Evolutionary conservation across 139 green algal genomes (phyloP).

Genomic region (Mychonastes homosphaera): DNA sequence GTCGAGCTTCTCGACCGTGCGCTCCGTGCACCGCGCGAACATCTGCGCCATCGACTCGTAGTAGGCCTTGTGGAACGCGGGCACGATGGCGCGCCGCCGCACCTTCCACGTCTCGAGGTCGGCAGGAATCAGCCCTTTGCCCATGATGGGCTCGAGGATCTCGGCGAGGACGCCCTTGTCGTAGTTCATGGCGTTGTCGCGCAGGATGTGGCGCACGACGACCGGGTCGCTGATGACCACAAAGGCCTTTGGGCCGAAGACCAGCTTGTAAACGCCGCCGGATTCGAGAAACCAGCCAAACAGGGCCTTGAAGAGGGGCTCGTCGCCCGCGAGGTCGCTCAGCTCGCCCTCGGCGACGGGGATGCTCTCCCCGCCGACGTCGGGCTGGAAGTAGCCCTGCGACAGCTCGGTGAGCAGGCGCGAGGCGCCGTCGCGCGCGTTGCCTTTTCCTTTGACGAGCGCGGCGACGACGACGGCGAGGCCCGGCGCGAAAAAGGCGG

Average conservation of each 20-base stretch:
- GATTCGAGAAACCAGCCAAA: constrained; percentile 85
- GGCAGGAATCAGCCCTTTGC: constrained; percentile 93
- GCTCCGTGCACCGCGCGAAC: constrained; percentile 67
- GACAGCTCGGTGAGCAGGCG: constrained; percentile 54
- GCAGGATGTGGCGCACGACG: constrained; percentile 77
- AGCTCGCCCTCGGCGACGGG: constrained; percentile 74
- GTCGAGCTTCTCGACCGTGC: constrained; percentile 57
- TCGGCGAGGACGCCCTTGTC: constrained; percentile 97
- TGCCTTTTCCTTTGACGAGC: constrained; percentile 67
- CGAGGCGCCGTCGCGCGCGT: constrained; percentile 69
- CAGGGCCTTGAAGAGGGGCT: constrained; percentile 87
- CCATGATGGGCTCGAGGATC: constrained; percentile 99
- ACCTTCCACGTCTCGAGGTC: constrained; percentile 58
- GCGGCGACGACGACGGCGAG: constrained; percentile 48
- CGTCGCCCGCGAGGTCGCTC: constrained; percentile 77
- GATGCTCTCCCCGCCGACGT: constrained; percentile 79
- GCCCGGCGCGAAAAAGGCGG: constrained; percentile 66
- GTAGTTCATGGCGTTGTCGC: constrained; percentile 89
- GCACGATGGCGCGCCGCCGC: constrained; percentile 77
- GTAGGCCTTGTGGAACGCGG: constrained; percentile 93
- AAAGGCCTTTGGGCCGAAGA: constrained; percentile 97
- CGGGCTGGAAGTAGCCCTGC: constrained; percentile 78
- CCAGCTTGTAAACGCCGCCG: constrained; percentile 92
- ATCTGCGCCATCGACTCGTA: constrained; percentile 77
- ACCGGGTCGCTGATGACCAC: constrained; percentile 95